Base-by-base conservation (phyloP, 2,329 filamentous ascomycete species). In the Xylariaceae sp. region DNA sequence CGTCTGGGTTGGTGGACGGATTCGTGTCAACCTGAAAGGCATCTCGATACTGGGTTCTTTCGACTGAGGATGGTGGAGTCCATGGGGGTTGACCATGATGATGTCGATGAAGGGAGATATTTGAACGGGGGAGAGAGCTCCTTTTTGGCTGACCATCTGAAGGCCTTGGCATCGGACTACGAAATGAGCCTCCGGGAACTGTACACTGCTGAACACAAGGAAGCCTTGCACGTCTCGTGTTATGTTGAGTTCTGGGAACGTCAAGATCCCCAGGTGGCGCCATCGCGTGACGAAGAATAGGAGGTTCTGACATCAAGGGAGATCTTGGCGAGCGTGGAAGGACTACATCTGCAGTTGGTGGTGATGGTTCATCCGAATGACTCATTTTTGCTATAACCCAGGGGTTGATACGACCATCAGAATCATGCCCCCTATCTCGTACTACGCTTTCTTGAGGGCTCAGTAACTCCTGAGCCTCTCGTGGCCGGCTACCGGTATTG, bases 311-410 rank as follows among this genome's bases (percentile, higher is more conserved):
- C 15, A 63, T 67, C 50, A 62, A 47, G 1, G 59, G 58, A 57
- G 58, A 39, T 39, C 62, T 50, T 49, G 50, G 30, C 15, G n/a
- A 0, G 10, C 9, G 44, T 9, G 15, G 17, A 6, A 30, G 10
- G 11, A n/a, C 10, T 39, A 7, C 30, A 44, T 52, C 50, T 1
- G 18, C 35, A 13, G 23, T 51, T 17, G 50, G 23, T n/a, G 15
- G 35, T 52, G 49, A 11, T 15, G 10, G 37, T 18, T 39, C 50
- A n/a, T 17, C 57, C 35, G 68, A 62, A n/a, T 68, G 64, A 39
- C 66, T 72, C 67, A 74, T 68, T 60, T 74, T 76, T 34, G 75
- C 73, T 62, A 76, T 75, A 5, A 70, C 61, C 74, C 74, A 77
- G 18, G 75, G 75, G 57, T 77, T 76, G 4, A 76, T 61, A 8